Percentiles rank a stretch among this genome's conserved stretches.
These are phyloP conservation scores for Lachancea sp. DNA, from an alignment of 805 yeast species.

Conservation along the genomic window DNA sequence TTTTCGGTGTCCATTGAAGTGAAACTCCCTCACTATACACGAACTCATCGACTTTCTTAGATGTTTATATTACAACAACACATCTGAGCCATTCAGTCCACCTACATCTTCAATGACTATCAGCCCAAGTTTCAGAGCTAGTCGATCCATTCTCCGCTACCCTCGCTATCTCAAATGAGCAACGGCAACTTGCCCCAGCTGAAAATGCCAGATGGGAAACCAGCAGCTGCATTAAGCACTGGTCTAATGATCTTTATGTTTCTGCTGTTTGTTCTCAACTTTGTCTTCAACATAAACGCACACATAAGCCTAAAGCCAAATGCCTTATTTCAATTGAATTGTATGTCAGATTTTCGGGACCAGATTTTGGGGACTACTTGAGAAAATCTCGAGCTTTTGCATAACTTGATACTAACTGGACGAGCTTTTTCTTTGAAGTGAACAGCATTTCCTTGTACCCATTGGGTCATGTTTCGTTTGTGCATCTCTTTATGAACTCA, in stretches of 20 bases:
- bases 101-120: background rate
- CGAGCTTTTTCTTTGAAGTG: slow-evolving; percentile 7
- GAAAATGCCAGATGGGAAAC: slow-evolving; percentile 18
- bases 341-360: slow-evolving; percentile 27
- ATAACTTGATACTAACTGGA: slow-evolving; percentile 1
- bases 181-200: slow-evolving; percentile 11
- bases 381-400: too few species aligned
- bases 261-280: slow-evolving; percentile 37
- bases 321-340: slow-evolving; percentile 43
- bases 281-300: slow-evolving; percentile 26
- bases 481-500: slow-evolving; percentile 58
- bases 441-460: slow-evolving; percentile 56
- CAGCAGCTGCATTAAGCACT: slow-evolving; percentile 55
- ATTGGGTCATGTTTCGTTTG: slow-evolving; percentile 52
- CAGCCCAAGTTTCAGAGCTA: too few species aligned
- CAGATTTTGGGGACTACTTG: too few species aligned
- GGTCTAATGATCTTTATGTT: slow-evolving; percentile 54
- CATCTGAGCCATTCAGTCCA: too few species aligned
- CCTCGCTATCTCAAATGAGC: background rate
- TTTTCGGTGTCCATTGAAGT: too few species aligned
- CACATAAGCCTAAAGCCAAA: slow-evolving; percentile 48
- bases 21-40: too few species aligned
- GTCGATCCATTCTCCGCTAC: background rate
- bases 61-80: too few species aligned
- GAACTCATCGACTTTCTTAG: too few species aligned